Conservation (phyloP, 495 filamentous ascomycete genomes). For the Jackrogersella minutella region DNA sequence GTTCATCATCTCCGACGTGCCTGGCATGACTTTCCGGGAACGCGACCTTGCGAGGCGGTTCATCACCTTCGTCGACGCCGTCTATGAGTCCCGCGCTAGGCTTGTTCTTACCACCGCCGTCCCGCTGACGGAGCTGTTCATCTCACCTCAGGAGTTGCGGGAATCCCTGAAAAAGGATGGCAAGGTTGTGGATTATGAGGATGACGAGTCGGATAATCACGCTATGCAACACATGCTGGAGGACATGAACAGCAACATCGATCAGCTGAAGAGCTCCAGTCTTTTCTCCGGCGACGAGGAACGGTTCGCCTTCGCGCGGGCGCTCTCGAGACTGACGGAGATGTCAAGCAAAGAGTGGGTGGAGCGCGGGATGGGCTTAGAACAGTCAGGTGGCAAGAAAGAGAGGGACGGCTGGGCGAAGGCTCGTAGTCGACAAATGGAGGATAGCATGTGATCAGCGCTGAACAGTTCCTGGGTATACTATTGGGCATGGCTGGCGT, state of each 20-base stretch:
- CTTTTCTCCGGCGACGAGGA: slow-evolving; percentile 97
- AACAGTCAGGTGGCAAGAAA: slow-evolving; percentile 62
- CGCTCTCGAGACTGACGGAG: slow-evolving; percentile 81
- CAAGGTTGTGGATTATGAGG: slow-evolving; percentile 51
- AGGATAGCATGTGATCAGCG: slow-evolving; percentile 71
- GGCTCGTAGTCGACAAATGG: slow-evolving; percentile 71
- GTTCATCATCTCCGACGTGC: slow-evolving; percentile 90
- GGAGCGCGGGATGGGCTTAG: slow-evolving; percentile 79
- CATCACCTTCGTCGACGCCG: slow-evolving; percentile 96
- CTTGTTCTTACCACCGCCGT: slow-evolving; percentile 90
- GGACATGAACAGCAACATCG: slow-evolving; percentile 86
- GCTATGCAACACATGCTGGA: slow-evolving; percentile 93
- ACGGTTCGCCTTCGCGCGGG: slow-evolving; percentile 92
- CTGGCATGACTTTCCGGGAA: slow-evolving; percentile 84
- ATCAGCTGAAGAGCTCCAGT: slow-evolving; percentile 81
- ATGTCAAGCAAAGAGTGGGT: slow-evolving; percentile 98
- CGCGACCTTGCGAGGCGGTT: slow-evolving; percentile 92
- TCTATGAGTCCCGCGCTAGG: slow-evolving; percentile 89
- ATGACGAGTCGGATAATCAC: slow-evolving; percentile 72
- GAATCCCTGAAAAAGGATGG: slow-evolving; percentile 57
- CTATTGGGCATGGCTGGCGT: slow-evolving; percentile 24
- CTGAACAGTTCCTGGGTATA: neutral
- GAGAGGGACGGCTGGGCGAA: slow-evolving; percentile 72
- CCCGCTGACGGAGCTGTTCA: slow-evolving; percentile 84
- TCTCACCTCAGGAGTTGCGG: slow-evolving; percentile 78